Conservation (phyloP, 202 grass and related monocot genomes). For the Eragrostis tef region DNA sequence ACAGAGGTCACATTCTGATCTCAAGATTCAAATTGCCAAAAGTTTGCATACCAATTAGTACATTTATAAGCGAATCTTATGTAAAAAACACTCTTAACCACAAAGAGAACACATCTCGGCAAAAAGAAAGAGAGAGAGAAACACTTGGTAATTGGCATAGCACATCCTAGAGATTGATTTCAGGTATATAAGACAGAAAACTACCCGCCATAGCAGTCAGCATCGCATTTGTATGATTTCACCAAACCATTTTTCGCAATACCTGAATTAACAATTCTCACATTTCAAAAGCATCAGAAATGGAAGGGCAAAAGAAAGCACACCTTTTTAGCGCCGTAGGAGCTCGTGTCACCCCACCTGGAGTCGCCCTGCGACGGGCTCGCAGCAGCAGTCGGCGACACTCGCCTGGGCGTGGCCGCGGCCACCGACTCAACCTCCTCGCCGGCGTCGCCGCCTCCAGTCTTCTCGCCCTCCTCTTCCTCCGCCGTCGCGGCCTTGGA, state of each 20-base stretch:
- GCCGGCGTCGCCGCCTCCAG: constrained; percentile 42
- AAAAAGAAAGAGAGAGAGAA: not conserved
- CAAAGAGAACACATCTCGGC: not conserved
- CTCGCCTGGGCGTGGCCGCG: constrained; percentile 2
- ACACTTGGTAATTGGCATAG: not conserved
- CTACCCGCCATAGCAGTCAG: not conserved
- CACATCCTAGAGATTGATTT: constrained; percentile 23
- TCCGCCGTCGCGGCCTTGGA: constrained; percentile 54
- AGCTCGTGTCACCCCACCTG: constrained; percentile 75
- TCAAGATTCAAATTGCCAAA: not conserved
- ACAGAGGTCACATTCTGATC: not conserved
- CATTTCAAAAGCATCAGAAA: constrained; percentile 38
- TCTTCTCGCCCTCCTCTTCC: constrained; percentile 33
- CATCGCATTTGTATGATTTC: not conserved
- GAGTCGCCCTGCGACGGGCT: constrained; percentile 52
- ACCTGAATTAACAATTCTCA: not conserved
- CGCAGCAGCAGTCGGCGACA: constrained; percentile 42
- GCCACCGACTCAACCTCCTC: constrained; percentile 56
- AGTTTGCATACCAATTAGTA: not conserved
- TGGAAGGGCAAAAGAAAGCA: not conserved
- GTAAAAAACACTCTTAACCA: not conserved
- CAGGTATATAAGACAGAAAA: not conserved
- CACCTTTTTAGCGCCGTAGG: constrained; percentile 84
- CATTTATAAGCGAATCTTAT: not conserved
- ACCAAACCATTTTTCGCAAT: not conserved